Conservation (phyloP, 108 stramenopile species). For the Skeletonema tropicum region DNA sequence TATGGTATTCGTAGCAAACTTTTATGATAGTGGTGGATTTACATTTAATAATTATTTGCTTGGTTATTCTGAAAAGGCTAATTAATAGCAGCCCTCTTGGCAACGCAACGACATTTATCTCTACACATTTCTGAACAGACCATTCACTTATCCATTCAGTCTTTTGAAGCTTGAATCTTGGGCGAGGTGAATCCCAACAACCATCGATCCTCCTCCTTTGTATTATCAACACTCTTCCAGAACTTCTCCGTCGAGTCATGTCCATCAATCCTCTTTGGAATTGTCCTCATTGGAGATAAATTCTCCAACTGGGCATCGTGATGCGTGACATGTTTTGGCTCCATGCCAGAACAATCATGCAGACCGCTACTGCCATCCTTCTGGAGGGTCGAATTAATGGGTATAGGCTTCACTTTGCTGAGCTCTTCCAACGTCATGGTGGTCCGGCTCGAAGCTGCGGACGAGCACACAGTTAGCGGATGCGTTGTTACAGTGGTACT, state of each 20-base stretch:
- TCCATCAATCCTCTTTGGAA: not conserved
- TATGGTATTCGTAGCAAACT: no score
- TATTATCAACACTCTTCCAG: not conserved
- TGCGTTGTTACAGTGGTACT: slow-evolving; percentile 35
- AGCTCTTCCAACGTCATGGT: slow-evolving; percentile 16
- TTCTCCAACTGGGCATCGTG: not conserved
- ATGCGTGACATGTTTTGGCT: not conserved
- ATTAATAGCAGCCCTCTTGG: no score
- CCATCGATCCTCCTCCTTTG: not conserved
- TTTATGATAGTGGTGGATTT: not conserved
- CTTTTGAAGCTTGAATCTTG: no score
- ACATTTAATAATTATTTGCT: no score
- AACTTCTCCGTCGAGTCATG: not conserved
- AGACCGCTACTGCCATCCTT: not conserved
- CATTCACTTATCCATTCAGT: not conserved
- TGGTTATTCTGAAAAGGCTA: no score
- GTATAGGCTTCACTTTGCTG: not conserved
- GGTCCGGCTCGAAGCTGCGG: slow-evolving; percentile 22
- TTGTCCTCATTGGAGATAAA: not conserved
- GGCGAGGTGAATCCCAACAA: no score
- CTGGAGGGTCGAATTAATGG: not conserved
- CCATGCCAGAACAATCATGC: not conserved
- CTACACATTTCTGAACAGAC: no score
- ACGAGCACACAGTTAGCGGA: slow-evolving; percentile 45
- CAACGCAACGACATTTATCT: no score